Evolutionary conservation across 495 filamentous ascomycete genomes (phyloP).

Genomic region (Geoglossum glabrum): DNA sequence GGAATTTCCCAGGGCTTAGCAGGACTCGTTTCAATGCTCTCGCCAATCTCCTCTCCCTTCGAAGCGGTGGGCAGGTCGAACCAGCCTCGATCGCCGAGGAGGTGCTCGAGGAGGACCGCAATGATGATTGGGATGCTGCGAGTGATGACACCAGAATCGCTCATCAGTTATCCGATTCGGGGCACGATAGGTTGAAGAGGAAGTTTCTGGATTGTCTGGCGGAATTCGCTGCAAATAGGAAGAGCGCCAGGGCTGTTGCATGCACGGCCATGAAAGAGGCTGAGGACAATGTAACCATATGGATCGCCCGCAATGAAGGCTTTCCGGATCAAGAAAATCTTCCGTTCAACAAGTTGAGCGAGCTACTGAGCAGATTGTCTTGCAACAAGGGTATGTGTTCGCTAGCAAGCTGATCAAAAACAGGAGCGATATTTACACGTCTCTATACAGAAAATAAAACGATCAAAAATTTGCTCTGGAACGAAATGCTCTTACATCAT

Average conservation of each 20-base stretch:
- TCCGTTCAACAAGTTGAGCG: constrained; percentile 11
- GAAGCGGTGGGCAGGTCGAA: constrained; percentile 17
- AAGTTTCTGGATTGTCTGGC: constrained; percentile 17
- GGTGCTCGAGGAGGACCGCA: constrained; percentile 14
- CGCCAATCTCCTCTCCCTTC: constrained; percentile 16
- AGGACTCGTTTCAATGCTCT: constrained; percentile 16
- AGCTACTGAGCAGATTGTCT: not conserved
- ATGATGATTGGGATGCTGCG: constrained; percentile 13
- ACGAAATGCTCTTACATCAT: constrained; percentile 16
- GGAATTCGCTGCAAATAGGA: constrained; percentile 16
- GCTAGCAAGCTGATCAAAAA: too few relatives aligned
- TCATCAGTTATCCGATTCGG: constrained; percentile 17
- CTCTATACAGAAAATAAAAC: too few relatives aligned
- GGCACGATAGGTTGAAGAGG: constrained; percentile 15
- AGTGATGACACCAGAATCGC: constrained; percentile 14
- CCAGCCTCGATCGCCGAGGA: constrained; percentile 13
- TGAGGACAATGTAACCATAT: constrained; percentile 14
- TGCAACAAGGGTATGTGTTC: too few relatives aligned
- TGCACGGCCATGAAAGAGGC: constrained; percentile 8
- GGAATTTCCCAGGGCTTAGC: constrained; percentile 15
- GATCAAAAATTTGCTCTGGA: constrained; percentile 13
- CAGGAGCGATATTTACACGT: too few relatives aligned
- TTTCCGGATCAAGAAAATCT: constrained; percentile 13
- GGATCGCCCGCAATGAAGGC: constrained; percentile 16
- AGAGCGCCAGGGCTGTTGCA: constrained; percentile 15